Evolutionary conservation across 805 yeast species (phyloP).

Genomic region (Lipomyces spencermartinsiae): DNA sequence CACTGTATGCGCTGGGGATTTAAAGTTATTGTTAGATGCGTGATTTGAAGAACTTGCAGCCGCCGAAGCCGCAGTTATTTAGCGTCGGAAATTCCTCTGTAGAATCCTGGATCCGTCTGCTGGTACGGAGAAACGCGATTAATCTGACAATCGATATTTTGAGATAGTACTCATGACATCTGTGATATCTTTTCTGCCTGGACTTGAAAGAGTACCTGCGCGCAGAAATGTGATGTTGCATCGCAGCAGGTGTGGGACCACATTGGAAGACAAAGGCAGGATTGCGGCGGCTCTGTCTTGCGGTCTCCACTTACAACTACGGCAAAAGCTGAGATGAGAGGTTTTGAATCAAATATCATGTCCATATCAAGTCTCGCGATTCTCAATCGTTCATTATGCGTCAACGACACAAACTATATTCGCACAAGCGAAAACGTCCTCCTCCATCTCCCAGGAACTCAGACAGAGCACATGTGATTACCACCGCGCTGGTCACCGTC

Average conservation of each 20-base stretch:
- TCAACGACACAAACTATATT: background rate
- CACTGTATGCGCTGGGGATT: too few species aligned
- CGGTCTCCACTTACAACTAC: background rate
- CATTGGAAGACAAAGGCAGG: background rate
- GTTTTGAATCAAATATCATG: background rate
- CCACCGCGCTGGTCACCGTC: background rate
- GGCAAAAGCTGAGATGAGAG: background rate
- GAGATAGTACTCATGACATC: too few species aligned
- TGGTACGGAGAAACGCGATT: too few species aligned
- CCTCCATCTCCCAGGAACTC: background rate
- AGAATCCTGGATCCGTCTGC: too few species aligned
- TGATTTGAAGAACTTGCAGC: background rate
- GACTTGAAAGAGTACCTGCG: background rate
- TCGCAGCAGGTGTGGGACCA: background rate
- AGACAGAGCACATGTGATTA: background rate
- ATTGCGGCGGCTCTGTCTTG: background rate
- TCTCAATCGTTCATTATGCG: background rate
- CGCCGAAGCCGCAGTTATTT: too few species aligned
- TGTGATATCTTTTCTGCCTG: too few species aligned
- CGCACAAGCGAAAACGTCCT: too few species aligned
- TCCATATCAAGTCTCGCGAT: background rate
- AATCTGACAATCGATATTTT: too few species aligned
- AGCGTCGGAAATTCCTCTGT: background rate
- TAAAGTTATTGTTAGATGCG: too few species aligned
- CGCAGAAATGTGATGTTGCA: background rate